Percentiles rank a stretch among this genome's conserved stretches.
Evolutionary conservation across 176 grass and related monocot genomes (phyloP).

Genomic region (Pharus latifolius): DNA sequence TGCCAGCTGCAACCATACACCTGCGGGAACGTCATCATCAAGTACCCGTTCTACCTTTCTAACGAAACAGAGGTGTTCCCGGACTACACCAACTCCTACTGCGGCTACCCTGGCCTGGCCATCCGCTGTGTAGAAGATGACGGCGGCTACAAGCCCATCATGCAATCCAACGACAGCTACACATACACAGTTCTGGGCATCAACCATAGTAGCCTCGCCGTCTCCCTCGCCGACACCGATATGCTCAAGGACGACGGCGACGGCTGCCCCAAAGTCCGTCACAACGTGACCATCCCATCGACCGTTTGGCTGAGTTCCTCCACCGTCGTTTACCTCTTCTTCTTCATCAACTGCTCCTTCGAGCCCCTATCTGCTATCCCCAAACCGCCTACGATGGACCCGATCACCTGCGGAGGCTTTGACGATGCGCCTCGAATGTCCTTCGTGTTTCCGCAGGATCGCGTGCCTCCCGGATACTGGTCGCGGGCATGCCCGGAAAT

Average conservation of each 20-base stretch:
- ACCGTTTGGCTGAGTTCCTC: neutral
- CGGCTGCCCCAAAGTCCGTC: conserved; percentile 8
- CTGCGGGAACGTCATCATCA: conserved; percentile 33
- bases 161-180: neutral
- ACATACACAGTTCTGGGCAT: conserved; percentile 19
- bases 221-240: conserved; percentile 22
- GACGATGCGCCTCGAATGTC: neutral
- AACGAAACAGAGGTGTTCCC: neutral
- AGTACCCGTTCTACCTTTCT: conserved; percentile 36
- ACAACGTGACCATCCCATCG: conserved; percentile 32
- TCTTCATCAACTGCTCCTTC: conserved; percentile 25
- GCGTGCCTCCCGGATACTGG: conserved; percentile 12
- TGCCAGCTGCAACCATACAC: conserved; percentile 10
- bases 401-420: neutral
- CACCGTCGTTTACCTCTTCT: conserved; percentile 19
- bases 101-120: conserved; percentile 28
- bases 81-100: neutral
- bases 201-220: conserved; percentile 9
- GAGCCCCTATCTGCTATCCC: neutral
- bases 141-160: neutral
- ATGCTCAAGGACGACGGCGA: neutral
- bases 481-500: neutral
- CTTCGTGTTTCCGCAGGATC: neutral
- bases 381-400: conserved; percentile 13
- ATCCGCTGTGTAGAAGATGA: conserved; percentile 13